Evolutionary conservation across 2,329 filamentous ascomycete genomes (phyloP), one percentile per base, ranked within the genome.

Genomic region (Tolypocladium inflatum): DNA sequence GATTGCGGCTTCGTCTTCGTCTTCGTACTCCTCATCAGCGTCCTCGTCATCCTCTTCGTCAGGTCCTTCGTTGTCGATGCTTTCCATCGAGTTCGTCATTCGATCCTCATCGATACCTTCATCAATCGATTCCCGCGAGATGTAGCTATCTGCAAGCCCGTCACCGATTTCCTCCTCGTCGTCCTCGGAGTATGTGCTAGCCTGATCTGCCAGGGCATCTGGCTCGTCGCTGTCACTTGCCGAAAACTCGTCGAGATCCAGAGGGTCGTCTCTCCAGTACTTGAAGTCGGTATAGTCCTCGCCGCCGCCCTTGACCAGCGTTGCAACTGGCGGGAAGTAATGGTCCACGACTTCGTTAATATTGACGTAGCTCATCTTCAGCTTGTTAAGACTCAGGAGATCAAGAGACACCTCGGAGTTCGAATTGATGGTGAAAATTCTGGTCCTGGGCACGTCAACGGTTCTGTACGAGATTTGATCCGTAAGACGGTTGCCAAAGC

Each of bases 401-500:
- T 97, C 93, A 26, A 99, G 78, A 35, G 89, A 93, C 37, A 99
- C 92, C 72, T 99, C 94, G 1, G 93, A 92, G 68, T 97, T 96
- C 57, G 90, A 94, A 73, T 99, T 99, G 79, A 99, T 99, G 19
- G 94, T 97, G 73, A 99, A 99, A 65, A 99, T 99, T 56, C 94
- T 84, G 30, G 88, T 95, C 56, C 89, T 88, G 0, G 94, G 94
- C 45, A 99, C 96, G 70, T 96, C 95, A 57, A 99, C 94, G 6
- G 90, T 94, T 60, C 94, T 88, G 71, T 99, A 99, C 56, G 90
- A 96, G 59, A 99, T 84, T 57, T 96, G 94, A 70, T 99, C 95
- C 0, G 95, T 99, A 58, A 99, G 81, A 58, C 94, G 86, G 71
- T 99, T 99, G 59, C 95, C 94, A 68, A 97, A 99, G 0, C 94